These are phyloP conservation scores for Tricholoma bakamatsutake DNA, from an alignment of 768 basidiomycete species.

Conservation along the genomic window DNA sequence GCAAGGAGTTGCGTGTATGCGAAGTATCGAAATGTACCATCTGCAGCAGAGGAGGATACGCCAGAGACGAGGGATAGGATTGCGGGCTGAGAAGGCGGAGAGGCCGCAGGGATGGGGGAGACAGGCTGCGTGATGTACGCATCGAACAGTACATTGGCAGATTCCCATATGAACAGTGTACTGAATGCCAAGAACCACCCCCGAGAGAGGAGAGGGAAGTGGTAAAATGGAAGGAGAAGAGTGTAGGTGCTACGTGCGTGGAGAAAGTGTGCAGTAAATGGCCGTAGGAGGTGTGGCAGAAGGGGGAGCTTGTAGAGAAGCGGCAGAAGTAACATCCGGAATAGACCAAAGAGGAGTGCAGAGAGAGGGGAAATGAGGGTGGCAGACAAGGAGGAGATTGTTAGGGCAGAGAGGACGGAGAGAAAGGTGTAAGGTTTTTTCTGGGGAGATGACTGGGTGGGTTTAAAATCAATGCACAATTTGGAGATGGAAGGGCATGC, in stretches of 20 bases:
- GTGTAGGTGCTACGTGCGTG: constrained; percentile 43
- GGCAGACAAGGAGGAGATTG: constrained; percentile 37
- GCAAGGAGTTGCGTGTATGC: constrained; percentile 60
- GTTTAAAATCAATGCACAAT: constrained; percentile 11
- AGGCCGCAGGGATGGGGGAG: constrained; percentile 24
- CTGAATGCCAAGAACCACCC: constrained; percentile 46
- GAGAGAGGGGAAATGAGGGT: constrained; percentile 32
- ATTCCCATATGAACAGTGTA: constrained; percentile 59
- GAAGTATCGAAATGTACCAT: constrained; percentile 50
- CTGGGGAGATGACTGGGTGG: neutral
- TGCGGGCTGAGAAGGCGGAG: constrained; percentile 27
- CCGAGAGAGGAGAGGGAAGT: constrained; percentile 39
- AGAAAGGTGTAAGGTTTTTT: constrained; percentile 9
- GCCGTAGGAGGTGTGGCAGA: constrained; percentile 43
- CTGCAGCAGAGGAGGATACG: constrained; percentile 37
- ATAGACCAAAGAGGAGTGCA: constrained; percentile 38
- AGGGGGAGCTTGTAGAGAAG: constrained; percentile 51
- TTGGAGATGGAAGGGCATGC: neutral
- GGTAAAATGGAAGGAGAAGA: constrained; percentile 40
- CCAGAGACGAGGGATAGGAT: constrained; percentile 64
- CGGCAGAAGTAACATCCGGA: constrained; percentile 41
- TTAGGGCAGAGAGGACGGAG: constrained; percentile 22
- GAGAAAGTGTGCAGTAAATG: constrained; percentile 60
- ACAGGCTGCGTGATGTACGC: constrained; percentile 42
- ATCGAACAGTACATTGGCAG: constrained; percentile 55